A percentile compares a stretch with the other conserved stretches of the same genome.
Evolutionary conservation across 106 monocot genomes (phyloP).

Genomic region (Xerophyta viscosa): DNA sequence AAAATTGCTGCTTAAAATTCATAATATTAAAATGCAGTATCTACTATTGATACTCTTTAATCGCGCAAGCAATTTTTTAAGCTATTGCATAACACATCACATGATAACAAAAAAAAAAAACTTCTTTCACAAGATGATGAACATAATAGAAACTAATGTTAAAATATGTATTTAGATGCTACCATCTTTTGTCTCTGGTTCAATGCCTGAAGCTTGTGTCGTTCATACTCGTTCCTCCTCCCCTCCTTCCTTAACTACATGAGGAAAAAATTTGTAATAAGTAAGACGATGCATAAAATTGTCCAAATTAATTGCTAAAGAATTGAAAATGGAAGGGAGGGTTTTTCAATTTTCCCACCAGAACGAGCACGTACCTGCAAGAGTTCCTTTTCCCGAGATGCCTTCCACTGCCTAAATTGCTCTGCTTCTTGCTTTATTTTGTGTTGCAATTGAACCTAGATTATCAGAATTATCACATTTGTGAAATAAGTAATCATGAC

Average conservation of each 20-base stretch:
- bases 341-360: neutral
- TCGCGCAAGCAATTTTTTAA: too few relatives aligned
- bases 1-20: too few relatives aligned
- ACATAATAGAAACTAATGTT: too few relatives aligned
- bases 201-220: conserved; percentile 90
- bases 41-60: too few relatives aligned
- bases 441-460: conserved; percentile 90
- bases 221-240: conserved; percentile 88
- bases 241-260: conserved; percentile 86
- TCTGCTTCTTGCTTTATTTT: conserved; percentile 97
- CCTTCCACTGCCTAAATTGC: conserved; percentile 95
- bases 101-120: too few relatives aligned
- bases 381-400: conserved; percentile 92
- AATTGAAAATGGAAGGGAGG: too few relatives aligned
- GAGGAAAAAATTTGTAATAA: conserved; percentile 13
- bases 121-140: too few relatives aligned
- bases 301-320: too few relatives aligned
- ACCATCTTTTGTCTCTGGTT: conserved; percentile 97
- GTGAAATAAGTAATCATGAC: neutral
- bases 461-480: neutral
- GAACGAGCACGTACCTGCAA: conserved; percentile 46
- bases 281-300: too few relatives aligned
- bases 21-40: too few relatives aligned
- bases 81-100: too few relatives aligned
- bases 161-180: too few relatives aligned